A percentile compares a stretch with the other conserved stretches of the same genome.
Evolutionary conservation across 2,329 filamentous ascomycete genomes (phyloP).

Genomic region (Talaromyces sp.): DNA sequence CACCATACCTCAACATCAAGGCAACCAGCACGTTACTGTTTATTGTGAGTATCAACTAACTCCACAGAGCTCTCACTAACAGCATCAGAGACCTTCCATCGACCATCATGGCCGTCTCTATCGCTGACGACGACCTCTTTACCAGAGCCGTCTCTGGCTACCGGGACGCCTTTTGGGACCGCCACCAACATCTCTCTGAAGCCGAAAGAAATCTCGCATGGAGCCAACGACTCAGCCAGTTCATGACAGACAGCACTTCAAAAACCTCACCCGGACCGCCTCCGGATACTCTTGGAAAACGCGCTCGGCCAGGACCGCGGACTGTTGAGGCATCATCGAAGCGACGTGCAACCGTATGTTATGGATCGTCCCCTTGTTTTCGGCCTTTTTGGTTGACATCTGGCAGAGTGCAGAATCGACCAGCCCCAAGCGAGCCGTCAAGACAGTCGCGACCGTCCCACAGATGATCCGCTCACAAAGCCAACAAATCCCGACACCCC

Average conservation of each 20-base stretch:
- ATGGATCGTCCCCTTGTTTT: slow-evolving; percentile 1
- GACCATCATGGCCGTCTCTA: slow-evolving; percentile 33
- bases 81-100: slow-evolving; percentile 7
- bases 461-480: slow-evolving; percentile 39
- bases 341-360: slow-evolving; percentile 47
- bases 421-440: slow-evolving; percentile 27
- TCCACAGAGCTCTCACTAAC: background rate
- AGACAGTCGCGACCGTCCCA: slow-evolving; percentile 20
- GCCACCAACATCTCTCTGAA: slow-evolving; percentile 41
- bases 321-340: slow-evolving; percentile 40
- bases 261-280: slow-evolving; percentile 21
- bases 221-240: slow-evolving; percentile 38
- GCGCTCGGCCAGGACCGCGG: slow-evolving; percentile 41
- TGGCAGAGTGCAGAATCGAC: slow-evolving; percentile 41
- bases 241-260: slow-evolving; percentile 31
- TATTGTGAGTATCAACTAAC: background rate
- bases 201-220: slow-evolving; percentile 41
- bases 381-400: slow-evolving; percentile 39
- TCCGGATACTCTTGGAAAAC: slow-evolving; percentile 40
- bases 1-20: background rate
- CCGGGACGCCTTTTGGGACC: slow-evolving; percentile 41
- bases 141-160: slow-evolving; percentile 41
- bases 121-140: slow-evolving; percentile 40
- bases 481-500: slow-evolving; percentile 35
- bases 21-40: background rate